Evolutionary conservation across 2,329 filamentous ascomycete species (phyloP), one percentile per base, ranked within the genome.

Genomic region (Nothophoma quercina): DNA sequence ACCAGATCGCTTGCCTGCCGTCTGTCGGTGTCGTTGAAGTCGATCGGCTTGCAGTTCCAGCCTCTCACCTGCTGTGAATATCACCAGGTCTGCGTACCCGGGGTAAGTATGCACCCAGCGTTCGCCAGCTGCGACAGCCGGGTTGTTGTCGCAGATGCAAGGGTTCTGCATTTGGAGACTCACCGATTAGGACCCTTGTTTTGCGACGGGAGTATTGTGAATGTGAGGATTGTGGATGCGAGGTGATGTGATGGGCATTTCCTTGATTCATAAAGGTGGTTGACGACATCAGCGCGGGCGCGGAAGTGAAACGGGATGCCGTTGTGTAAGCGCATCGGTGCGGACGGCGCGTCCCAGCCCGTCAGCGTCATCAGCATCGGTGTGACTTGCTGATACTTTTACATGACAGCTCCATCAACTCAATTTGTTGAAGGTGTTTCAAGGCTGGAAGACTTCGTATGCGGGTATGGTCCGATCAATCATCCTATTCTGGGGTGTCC

Each of bases 321-420:
- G 42, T 47, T 32, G 30, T 42, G 42, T 15, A 41, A 47, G 40
- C 33, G 23, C 43, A 46, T 44, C 51, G 41, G 56, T 52, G 56
- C 58, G 61, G 53, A 43, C 58, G 58, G 62, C 43, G 54, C 39
- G 51, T 55, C 50, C 43, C 52, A 52, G 53, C 41, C 44, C 51
- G 50, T 51, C 46, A 51, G 33, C 51, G 36, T 34, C 30, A 43
- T 52, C 32, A 42, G 56, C 15, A 63, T 62, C 60, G 55, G 55
- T 63, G 51, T 57, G 59, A 55, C 39, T 40, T 51, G 54, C 50
- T 38, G 32, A 29, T 34, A 18, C 23, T 21, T 16, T 3, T 18
- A 21, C 5, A 38, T 34, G 22, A 22, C 51, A 44, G 39, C 29
- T 36, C 10, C 32, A 33, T 13, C 22, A 47, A 12, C 34, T 48